A percentile compares a stretch with the other conserved stretches of the same genome.
These are phyloP conservation scores for Cadophora sp. DNA, from an alignment of 2,329 filamentous ascomycete genomes.

Conservation along the genomic window DNA sequence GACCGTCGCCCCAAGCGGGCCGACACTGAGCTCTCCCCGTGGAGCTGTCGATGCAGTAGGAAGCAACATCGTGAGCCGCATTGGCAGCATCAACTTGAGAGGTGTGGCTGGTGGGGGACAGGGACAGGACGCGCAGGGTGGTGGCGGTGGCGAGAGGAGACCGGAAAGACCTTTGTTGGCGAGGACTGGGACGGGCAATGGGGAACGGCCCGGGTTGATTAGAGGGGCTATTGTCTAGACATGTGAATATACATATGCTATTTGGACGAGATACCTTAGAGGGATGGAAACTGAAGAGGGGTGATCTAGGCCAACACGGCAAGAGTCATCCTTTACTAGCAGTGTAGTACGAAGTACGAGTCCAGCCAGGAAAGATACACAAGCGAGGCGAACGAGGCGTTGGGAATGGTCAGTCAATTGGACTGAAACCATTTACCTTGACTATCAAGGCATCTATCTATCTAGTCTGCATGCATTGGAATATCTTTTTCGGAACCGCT, in stretches of 20 bases:
- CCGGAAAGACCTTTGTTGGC: constrained; percentile 26
- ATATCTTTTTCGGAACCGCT: neutral
- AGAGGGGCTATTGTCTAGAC: constrained; percentile 23
- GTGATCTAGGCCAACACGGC: neutral
- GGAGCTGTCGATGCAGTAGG: constrained; percentile 94
- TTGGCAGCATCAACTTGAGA: constrained; percentile 69
- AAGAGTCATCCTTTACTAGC: neutral
- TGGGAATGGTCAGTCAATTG: neutral
- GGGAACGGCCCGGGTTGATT: constrained; percentile 23
- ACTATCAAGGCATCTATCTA: neutral
- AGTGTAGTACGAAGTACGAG: neutral
- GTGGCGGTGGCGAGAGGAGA: constrained; percentile 18
- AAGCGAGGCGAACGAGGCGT: constrained; percentile 1
- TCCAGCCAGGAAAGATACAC: neutral
- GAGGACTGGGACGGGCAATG: constrained; percentile 31
- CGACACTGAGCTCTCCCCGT: constrained; percentile 81
- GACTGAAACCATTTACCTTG: neutral
- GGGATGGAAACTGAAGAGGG: no score
- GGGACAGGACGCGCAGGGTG: constrained; percentile 12
- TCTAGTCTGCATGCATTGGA: neutral
- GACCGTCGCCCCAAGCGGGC: constrained; percentile 79
- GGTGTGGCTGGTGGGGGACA: constrained; percentile 32
- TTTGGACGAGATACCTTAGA: neutral
- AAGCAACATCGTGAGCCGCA: constrained; percentile 85
- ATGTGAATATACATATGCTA: neutral